phyloP scores from a whole-genome alignment of 495 filamentous ascomycete species.

The Podospora pseudocomata region DNA sequence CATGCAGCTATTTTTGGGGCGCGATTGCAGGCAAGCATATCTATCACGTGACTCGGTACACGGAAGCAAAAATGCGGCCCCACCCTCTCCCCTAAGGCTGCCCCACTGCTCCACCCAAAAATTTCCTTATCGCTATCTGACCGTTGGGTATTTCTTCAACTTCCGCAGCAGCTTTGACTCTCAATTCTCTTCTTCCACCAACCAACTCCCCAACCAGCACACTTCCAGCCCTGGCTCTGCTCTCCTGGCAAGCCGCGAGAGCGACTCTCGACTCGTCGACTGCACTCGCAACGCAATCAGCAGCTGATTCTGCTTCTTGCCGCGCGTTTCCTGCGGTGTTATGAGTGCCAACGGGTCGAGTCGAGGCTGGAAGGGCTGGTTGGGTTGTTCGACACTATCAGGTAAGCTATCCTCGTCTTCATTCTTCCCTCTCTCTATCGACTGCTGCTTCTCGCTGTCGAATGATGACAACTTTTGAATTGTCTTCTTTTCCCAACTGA shows the following conservation, averaged over 20 bases:
- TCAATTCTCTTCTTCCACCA: slow-evolving; percentile 3
- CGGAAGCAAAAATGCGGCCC: background rate
- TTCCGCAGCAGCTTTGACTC: background rate
- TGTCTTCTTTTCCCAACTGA: slow-evolving; percentile 93
- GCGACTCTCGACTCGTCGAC: background rate
- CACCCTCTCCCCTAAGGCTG: background rate
- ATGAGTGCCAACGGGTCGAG: background rate
- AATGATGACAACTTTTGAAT: slow-evolving; percentile 78
- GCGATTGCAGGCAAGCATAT: background rate
- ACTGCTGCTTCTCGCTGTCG: slow-evolving; percentile 30
- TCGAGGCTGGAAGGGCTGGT: slow-evolving; percentile 9
- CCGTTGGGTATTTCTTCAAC: background rate
- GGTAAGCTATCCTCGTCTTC: slow-evolving; percentile 24
- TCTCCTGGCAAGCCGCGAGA: background rate
- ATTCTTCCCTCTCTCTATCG: slow-evolving; percentile 6
- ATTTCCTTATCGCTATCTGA: slow-evolving; percentile 6
- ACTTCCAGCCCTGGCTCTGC: background rate
- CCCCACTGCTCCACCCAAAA: slow-evolving; percentile 1
- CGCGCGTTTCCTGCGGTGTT: background rate
- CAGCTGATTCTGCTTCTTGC: background rate
- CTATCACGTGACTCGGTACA: background rate
- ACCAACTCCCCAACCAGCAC: background rate
- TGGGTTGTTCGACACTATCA: slow-evolving; percentile 5
- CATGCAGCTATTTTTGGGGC: slow-evolving; percentile 6
- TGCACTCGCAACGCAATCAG: background rate